These are phyloP conservation scores for Austroboletus novae-zelandiae DNA, from an alignment of 1,284 basidiomycete genomes.

Conservation along the genomic window DNA sequence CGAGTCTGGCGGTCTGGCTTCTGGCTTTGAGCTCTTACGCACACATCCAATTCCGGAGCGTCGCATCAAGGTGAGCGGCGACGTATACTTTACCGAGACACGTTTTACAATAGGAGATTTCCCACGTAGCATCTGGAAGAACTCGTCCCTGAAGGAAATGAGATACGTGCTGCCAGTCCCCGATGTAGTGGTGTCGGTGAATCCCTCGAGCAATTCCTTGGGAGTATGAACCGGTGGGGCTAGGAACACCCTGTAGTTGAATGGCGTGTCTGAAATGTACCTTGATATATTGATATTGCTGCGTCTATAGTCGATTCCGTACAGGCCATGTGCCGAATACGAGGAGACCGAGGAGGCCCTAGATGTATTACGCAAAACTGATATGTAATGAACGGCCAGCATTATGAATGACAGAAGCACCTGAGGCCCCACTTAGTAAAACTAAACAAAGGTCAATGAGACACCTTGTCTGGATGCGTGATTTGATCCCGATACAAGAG, in stretches of 20 bases:
- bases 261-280: not conserved
- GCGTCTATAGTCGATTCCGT: not conserved
- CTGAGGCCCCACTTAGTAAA: not conserved
- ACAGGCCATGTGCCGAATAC: not conserved
- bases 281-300: not conserved
- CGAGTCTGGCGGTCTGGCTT: slow-evolving; percentile 29
- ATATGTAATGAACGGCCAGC: slow-evolving; percentile 5
- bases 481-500: not conserved
- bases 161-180: slow-evolving; percentile 47
- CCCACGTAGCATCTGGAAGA: slow-evolving; percentile 49
- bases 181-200: slow-evolving; percentile 41
- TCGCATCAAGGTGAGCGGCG: slow-evolving; percentile 60
- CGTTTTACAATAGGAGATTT: not conserved
- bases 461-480: slow-evolving; percentile 7
- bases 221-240: slow-evolving; percentile 18
- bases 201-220: slow-evolving; percentile 23
- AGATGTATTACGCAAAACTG: not conserved
- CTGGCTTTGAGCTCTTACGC: slow-evolving; percentile 50
- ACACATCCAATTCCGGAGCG: slow-evolving; percentile 76
- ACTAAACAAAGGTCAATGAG: not conserved
- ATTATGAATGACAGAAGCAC: slow-evolving; percentile 12
- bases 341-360: not conserved
- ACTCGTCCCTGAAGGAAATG: slow-evolving; percentile 55
- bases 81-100: not conserved
- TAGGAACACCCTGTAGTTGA: not conserved